Evolutionary conservation across 1,284 basidiomycete genomes (phyloP).

Genomic region (Mrakiaceae sp.): DNA sequence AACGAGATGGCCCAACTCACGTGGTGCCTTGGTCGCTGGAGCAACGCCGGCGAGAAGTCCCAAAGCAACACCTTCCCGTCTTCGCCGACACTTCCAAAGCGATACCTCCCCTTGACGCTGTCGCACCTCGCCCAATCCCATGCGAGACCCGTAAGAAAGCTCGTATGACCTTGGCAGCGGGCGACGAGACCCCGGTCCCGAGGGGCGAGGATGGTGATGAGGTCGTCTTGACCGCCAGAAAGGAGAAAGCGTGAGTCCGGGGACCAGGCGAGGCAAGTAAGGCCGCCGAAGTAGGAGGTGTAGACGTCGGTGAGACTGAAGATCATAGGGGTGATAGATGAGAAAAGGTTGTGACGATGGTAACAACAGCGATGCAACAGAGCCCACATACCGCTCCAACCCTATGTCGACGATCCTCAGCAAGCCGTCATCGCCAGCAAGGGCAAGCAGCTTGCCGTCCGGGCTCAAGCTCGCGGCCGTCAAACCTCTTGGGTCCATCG

Average conservation of each 20-base stretch:
- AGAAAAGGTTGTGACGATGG: neutral
- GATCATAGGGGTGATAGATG: no score
- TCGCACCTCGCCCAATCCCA: slow-evolving; percentile 82
- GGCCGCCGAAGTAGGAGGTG: slow-evolving; percentile 78
- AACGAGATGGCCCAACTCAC: slow-evolving; percentile 14
- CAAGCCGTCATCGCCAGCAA: slow-evolving; percentile 79
- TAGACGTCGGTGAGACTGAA: slow-evolving; percentile 51
- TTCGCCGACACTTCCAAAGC: slow-evolving; percentile 85
- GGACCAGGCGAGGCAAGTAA: slow-evolving; percentile 46
- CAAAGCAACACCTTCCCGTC: slow-evolving; percentile 87
- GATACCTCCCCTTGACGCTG: slow-evolving; percentile 56
- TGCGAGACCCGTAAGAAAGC: slow-evolving; percentile 76
- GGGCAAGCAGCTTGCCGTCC: slow-evolving; percentile 73
- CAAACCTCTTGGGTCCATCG: neutral
- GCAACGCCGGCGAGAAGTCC: slow-evolving; percentile 63
- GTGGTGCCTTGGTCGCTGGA: slow-evolving; percentile 56
- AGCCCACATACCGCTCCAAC: slow-evolving; percentile 57
- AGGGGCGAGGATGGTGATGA: slow-evolving; percentile 83
- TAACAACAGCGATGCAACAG: neutral
- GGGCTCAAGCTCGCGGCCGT: slow-evolving; percentile 51
- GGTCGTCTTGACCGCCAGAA: slow-evolving; percentile 76
- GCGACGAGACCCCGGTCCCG: slow-evolving; percentile 89
- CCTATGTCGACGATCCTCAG: slow-evolving; percentile 73
- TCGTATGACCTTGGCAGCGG: slow-evolving; percentile 90
- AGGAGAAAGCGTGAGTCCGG: slow-evolving; percentile 7